These are phyloP conservation scores for Aspergillus udagawae DNA, from an alignment of 2,329 filamentous ascomycete genomes.

Conservation along the genomic window DNA sequence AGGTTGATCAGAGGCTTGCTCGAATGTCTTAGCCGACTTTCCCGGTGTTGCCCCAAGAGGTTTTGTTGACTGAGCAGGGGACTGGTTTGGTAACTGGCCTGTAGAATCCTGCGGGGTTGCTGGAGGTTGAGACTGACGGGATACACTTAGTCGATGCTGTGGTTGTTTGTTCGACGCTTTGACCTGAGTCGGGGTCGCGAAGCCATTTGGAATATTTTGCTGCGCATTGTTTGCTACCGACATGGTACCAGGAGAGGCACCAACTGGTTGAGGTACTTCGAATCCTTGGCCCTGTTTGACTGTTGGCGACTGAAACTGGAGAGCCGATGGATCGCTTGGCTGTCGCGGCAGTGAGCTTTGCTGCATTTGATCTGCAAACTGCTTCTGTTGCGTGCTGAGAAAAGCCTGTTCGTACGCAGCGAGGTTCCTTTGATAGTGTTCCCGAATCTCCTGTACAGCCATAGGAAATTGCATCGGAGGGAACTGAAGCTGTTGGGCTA, in stretches of 20 bases:
- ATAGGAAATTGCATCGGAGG: constrained; percentile 60
- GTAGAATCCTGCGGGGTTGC: constrained; percentile 25
- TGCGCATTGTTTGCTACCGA: constrained; percentile 28
- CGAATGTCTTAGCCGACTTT: constrained; percentile 27
- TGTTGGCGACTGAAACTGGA: constrained; percentile 42
- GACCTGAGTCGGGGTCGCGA: constrained; percentile 34
- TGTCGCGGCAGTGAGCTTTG: constrained; percentile 42
- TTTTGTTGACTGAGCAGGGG: constrained; percentile 27
- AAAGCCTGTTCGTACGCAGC: constrained; percentile 65
- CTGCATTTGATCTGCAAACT: constrained; percentile 39
- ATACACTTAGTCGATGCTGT: constrained; percentile 29
- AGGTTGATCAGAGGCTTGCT: constrained; percentile 30
- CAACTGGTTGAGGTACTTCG: constrained; percentile 29
- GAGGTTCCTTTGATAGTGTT: constrained; percentile 72
- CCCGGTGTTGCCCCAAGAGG: constrained; percentile 19
- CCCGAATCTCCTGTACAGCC: constrained; percentile 65
- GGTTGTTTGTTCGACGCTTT: constrained; percentile 30
- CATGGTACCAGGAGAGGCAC: constrained; percentile 30
- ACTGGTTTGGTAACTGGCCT: constrained; percentile 25
- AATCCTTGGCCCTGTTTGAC: constrained; percentile 51
- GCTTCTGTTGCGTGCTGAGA: constrained; percentile 43
- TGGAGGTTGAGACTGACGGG: constrained; percentile 32
- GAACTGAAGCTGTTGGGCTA: constrained; percentile 63
- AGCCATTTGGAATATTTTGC: constrained; percentile 35
- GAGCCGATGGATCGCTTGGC: constrained; percentile 33